Evolutionary conservation across 2,329 filamentous ascomycete species (phyloP), one percentile per base, ranked within the genome.

Genomic region (Fonsecaea nubica): DNA sequence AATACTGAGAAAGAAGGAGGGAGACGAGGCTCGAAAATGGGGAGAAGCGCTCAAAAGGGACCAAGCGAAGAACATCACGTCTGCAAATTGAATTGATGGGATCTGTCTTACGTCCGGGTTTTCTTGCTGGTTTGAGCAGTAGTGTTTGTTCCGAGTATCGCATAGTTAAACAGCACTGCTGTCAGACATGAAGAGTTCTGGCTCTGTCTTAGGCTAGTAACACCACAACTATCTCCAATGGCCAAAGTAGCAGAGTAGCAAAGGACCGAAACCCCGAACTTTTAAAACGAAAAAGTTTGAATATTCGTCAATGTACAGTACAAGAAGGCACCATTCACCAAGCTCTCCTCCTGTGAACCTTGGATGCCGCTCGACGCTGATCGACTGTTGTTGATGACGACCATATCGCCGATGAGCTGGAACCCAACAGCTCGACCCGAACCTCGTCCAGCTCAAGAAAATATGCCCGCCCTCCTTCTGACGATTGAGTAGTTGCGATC

Each of bases 1-100:
- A 67, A 76, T 77, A 63, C 66, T 77, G 18, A 80, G 80, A 68
- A 73, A 74, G 50, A 73, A 67, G 42, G 76, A 77, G 61, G 78
- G 76, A 21, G 71, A 67, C 18, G 62, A 70, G 54, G 77, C 75
- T 65, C 72, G 72, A 63, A 71, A 74, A 65, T 74, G 74, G 62
- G 80, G 71, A 21, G 62, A 65, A 42, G 38, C 21, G 1, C 40
- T 72, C 3, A 58, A 36, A 15, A 13, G 36, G 33, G 21, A 15
- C 2, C 2, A 10, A 30, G 13, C 18, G 45, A 50, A 50, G 45
- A 50, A 21, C 18, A 30, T 30, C 10, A 25, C 25, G 21, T 13
- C 21, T 25, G 25, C 21, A 4, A 21, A 25, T 25, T 25, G 18
- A 25, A 18, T 13, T 25, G 45, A 50, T 10, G 3, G 18, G 15